These are phyloP conservation scores for Laburnicola sp. DNA, from an alignment of 2,329 filamentous ascomycete genomes.

Conservation along the genomic window DNA sequence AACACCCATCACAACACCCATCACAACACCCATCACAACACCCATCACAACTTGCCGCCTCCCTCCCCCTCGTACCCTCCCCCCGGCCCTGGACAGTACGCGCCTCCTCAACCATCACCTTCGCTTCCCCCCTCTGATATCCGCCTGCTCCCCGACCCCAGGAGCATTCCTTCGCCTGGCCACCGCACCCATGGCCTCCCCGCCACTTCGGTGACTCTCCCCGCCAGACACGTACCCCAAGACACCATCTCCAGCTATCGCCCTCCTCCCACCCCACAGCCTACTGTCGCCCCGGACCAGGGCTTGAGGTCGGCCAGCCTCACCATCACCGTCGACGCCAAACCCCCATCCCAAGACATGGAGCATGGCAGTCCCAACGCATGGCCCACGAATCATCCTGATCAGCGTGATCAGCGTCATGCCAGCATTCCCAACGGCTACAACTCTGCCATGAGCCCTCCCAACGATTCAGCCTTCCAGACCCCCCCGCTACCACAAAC, in stretches of 20 bases:
- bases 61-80: slow-evolving; percentile 28
- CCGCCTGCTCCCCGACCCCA: slow-evolving; percentile 38
- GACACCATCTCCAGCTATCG: slow-evolving; percentile 40
- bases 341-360: slow-evolving; percentile 30
- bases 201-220: slow-evolving; percentile 33
- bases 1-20: too few species aligned
- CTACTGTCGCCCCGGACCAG: slow-evolving; percentile 25
- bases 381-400: slow-evolving; percentile 35
- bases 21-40: too few species aligned
- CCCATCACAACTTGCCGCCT: slow-evolving; percentile 24
- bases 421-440: slow-evolving; percentile 42
- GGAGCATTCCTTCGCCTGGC: slow-evolving; percentile 38
- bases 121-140: slow-evolving; percentile 40
- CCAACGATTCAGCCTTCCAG: slow-evolving; percentile 38
- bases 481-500: slow-evolving; percentile 30
- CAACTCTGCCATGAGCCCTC: slow-evolving; percentile 34
- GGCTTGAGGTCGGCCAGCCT: slow-evolving; percentile 30
- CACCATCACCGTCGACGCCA: slow-evolving; percentile 33
- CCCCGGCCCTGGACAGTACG: slow-evolving; percentile 25
- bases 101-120: slow-evolving; percentile 33
- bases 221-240: slow-evolving; percentile 32
- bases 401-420: slow-evolving; percentile 29
- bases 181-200: slow-evolving; percentile 42
- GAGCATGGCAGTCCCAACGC: slow-evolving; percentile 40
- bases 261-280: slow-evolving; percentile 37